Base-by-base conservation (phyloP, 345 rosid genomes). In the Citrus hindsii region DNA sequence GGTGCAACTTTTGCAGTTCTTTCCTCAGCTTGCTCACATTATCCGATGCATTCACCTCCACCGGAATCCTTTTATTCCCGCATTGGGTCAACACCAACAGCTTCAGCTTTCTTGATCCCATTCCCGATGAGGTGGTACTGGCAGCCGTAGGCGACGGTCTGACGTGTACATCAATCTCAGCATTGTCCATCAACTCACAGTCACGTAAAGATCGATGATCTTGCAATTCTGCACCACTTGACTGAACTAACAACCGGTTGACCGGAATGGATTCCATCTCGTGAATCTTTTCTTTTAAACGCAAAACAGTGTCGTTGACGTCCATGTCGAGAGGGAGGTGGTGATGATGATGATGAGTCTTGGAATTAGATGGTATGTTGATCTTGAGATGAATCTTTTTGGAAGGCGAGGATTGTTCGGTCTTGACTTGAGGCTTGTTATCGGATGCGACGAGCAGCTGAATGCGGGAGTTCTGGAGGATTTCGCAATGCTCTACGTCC, bases 21-120 rank as follows among this genome's bases (percentile, higher is more conserved):
- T 86, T 91, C 77, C 93, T 92, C 79, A 93, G 71, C 74, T 89
- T 93, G 22, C 92, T 87, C 0, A 95, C 95, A 5, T 85, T 88
- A 74, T 95, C 98, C 8, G 84, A 65, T 0, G 89, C 85, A 25
- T 83, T 92, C 48, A 95, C 84, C 61, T 90, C 97, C 70, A 93
- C 86, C 2, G 94, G 91, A 33, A 92, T 87, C 85, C 69, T 92
- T 86, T 70, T 89, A 0, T 90, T 89, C 83, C 89, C 93, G 13
- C 91, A 81, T 74, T 82, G 89, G 0, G 90, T 70, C 84, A 87
- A 30, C 81, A 93, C 92, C 90, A 89, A 82, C 76, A 95, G 32
- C 80, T 77, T 92, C 87, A 90, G 46, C 84, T 86, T 95, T 87
- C 85, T 92, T 1, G 63, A 7, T 24, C 83, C 79, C 2, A 4